Conservation (phyloP, 2,329 filamentous ascomycete species). For the Fusarium longipes region DNA sequence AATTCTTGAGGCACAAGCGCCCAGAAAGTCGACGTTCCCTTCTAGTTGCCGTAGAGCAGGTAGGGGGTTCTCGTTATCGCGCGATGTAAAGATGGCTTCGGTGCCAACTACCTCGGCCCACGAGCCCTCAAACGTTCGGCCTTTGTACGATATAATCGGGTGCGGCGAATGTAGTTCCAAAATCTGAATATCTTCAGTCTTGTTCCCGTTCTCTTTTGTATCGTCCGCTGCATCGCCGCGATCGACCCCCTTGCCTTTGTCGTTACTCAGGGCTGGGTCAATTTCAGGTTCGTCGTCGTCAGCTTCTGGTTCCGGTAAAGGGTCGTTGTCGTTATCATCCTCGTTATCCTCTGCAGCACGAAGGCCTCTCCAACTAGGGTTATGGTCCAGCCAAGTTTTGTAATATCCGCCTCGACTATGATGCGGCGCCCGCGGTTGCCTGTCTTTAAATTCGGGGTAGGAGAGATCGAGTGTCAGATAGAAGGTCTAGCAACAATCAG, state of each 20-base stretch:
- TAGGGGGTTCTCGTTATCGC: conserved; percentile 60
- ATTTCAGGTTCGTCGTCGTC: conserved; percentile 47
- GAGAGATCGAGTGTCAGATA: conserved; percentile 73
- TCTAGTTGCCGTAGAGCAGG: conserved; percentile 63
- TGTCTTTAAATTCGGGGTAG: conserved; percentile 66
- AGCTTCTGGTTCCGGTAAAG: conserved; percentile 52
- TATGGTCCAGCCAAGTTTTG: conserved; percentile 55
- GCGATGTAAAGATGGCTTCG: conserved; percentile 76
- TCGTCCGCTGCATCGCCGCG: conserved; percentile 19
- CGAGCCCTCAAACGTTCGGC: conserved; percentile 79
- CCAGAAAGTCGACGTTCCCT: conserved; percentile 75
- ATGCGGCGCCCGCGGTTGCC: conserved; percentile 54
- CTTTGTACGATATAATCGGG: conserved; percentile 83
- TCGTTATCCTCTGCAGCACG: conserved; percentile 39
- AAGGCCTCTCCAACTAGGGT: conserved; percentile 34
- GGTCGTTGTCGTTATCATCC: conserved; percentile 49
- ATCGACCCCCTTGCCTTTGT: conserved; percentile 36
- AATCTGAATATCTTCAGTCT: conserved; percentile 72
- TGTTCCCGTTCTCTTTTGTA: conserved; percentile 30
- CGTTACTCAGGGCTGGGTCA: conserved; percentile 39
- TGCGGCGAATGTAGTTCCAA: conserved; percentile 82
- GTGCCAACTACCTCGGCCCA: conserved; percentile 90
- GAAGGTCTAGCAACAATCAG: conserved; percentile 63
- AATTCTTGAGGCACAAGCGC: conserved; percentile 76
- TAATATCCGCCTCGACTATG: conserved; percentile 60